Base-by-base conservation (phyloP, 371 early-diverging fungal genomes). In the Cokeromyces recurvatus region DNA sequence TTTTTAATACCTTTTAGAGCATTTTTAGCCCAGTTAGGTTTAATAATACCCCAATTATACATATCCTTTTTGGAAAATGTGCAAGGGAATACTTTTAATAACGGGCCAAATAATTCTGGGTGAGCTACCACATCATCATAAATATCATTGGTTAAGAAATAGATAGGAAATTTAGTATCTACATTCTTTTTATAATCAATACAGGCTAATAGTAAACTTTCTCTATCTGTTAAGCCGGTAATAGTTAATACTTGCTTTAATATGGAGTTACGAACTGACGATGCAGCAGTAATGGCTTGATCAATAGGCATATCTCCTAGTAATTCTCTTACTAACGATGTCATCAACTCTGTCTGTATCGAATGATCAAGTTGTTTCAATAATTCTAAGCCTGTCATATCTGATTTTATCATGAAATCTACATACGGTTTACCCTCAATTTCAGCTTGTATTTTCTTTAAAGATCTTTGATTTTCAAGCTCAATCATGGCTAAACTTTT, bases 301-400 rank as follows among this genome's bases (percentile, higher is more conserved):
- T 56, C 47, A 39, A 66, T 66, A 2, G 67, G 63, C 46, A 66
- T 57, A 22, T 59, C 58, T 16, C 63, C 59, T 3, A 42, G 16
- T 3, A 66, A 29, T 35, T 66, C 63, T n/a, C 62, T 34, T 14
- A 57, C 48, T 3, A 57, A 24, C 11, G 52, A 42, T 10, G 23
- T 32, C 57, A 60, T 57, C 23, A 64, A 31, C 15, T 49, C 48
- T 3, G 25, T 32, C 21, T 39, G 46, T 9, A 35, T 44, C 4
- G 7, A 8, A 6, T 16, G 21, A 11, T 32, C 35, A 37, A 62
- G 15, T 29, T 49, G 40, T 2, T 52, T 20, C 11, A 52, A 19
- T 20, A 52, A 32, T 22, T 52, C 35, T 2, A 14, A 20, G n/a
- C n/a, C n/a, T n/a, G n/a, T n/a, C n/a, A n/a, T n/a, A n/a, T n/a